Percentiles rank a stretch among this genome's conserved stretches.
Evolutionary conservation across 768 basidiomycete genomes (phyloP).

Genomic region (Kwoniella dendrophila): DNA sequence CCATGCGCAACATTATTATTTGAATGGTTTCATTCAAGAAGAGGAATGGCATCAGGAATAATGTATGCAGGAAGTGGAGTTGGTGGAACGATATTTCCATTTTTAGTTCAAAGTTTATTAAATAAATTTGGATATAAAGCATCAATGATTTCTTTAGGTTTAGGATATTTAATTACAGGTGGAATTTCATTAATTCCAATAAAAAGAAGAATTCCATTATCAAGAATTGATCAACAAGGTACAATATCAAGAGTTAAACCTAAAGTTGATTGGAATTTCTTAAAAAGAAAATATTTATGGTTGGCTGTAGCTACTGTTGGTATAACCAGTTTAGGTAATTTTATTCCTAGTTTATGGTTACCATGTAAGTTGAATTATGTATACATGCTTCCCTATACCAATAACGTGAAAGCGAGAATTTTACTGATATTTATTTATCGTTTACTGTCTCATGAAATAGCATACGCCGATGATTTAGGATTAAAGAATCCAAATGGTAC

Average conservation of each 20-base stretch:
- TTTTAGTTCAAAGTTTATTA: slow-evolving; percentile 46
- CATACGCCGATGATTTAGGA: slow-evolving; percentile 43
- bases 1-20: slow-evolving; percentile 49
- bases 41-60: slow-evolving; percentile 48
- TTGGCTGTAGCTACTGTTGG: slow-evolving; percentile 33
- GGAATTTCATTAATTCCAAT: slow-evolving; percentile 36
- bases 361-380: slow-evolving; percentile 34
- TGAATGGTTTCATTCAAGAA: slow-evolving; percentile 45
- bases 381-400: no score
- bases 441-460: slow-evolving; percentile 13
- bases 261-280: slow-evolving; percentile 27
- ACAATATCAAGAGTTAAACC: background rate
- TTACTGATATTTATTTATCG: no score
- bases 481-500: slow-evolving; percentile 39
- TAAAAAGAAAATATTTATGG: slow-evolving; percentile 26
- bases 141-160: slow-evolving; percentile 44
- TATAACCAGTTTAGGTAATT: slow-evolving; percentile 45
- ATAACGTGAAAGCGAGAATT: no score
- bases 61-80: slow-evolving; percentile 47
- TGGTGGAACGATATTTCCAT: slow-evolving; percentile 52
- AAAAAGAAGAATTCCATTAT: slow-evolving; percentile 43
- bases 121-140: slow-evolving; percentile 47
- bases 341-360: slow-evolving; percentile 47
- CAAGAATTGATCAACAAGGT: slow-evolving; percentile 8
- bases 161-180: slow-evolving; percentile 36